These are phyloP conservation scores for Pleurotus sapidus DNA, from an alignment of 768 basidiomycete genomes.

Conservation along the genomic window DNA sequence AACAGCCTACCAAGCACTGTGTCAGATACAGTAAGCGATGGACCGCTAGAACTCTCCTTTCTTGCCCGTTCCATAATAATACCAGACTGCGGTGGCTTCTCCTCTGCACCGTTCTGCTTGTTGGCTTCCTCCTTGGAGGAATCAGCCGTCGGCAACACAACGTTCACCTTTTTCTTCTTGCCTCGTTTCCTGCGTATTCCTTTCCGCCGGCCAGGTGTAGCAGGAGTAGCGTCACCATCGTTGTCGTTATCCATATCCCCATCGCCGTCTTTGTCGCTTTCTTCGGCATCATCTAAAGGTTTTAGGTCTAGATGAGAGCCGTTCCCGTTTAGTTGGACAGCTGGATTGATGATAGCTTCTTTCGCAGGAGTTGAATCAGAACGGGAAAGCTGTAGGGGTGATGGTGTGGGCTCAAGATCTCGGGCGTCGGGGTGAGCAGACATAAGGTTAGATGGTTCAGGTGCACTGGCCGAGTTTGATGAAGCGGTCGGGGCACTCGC, in stretches of 20 bases:
- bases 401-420: neutral
- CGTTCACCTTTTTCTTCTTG: conserved; percentile 48
- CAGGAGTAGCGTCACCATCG: conserved; percentile 29
- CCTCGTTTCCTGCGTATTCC: conserved; percentile 49
- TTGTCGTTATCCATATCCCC: conserved; percentile 23
- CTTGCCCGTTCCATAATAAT: conserved; percentile 1
- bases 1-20: conserved; percentile 62
- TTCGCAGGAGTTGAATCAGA: neutral
- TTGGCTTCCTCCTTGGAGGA: conserved; percentile 42
- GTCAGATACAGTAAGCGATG: conserved; percentile 72
- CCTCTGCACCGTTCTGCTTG: conserved; percentile 24
- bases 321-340: neutral
- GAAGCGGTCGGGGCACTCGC: neutral
- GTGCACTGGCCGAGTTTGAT: neutral
- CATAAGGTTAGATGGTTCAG: neutral
- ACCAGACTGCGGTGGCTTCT: conserved; percentile 15
- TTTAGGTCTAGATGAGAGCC: neutral
- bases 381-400: neutral
- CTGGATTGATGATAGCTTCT: neutral
- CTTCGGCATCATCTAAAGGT: conserved; percentile 42
- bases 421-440: neutral
- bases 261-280: conserved; percentile 52
- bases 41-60: conserved; percentile 17
- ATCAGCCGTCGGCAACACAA: conserved; percentile 22
- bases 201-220: conserved; percentile 45